Conservation (phyloP, 768 basidiomycete genomes). For the Rhodotorula toruloides region DNA sequence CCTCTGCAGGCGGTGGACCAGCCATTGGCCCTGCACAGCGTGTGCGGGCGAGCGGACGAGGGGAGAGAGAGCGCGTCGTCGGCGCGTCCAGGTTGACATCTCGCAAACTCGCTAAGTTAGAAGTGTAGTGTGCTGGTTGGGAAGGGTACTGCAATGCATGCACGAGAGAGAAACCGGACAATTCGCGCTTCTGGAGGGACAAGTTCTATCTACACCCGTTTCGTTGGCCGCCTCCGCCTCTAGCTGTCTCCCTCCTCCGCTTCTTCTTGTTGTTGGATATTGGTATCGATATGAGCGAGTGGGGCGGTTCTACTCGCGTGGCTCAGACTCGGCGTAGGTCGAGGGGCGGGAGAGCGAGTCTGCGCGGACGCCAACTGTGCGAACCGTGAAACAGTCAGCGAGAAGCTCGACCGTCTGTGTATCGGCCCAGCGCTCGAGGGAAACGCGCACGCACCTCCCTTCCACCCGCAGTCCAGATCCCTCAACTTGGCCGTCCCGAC, state of each 20-base stretch:
- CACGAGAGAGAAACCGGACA: too few relatives aligned
- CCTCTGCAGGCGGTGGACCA: too few relatives aligned
- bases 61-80: too few relatives aligned
- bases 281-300: too few relatives aligned
- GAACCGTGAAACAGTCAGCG: not conserved
- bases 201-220: too few relatives aligned
- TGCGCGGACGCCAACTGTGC: slow-evolving; percentile 10
- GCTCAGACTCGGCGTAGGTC: slow-evolving; percentile 25
- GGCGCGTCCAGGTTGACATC: too few relatives aligned
- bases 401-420: not conserved
- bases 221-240: not conserved
- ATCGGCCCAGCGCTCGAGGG: not conserved
- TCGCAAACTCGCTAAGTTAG: too few relatives aligned
- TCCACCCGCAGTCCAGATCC: slow-evolving; percentile 34
- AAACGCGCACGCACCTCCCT: slow-evolving; percentile 12
- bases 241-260: not conserved
- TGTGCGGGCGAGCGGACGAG: too few relatives aligned
- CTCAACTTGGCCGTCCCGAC: slow-evolving; percentile 35
- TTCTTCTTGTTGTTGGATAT: not conserved
- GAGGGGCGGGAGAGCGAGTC: slow-evolving; percentile 31
- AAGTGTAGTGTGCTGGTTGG: too few relatives aligned
- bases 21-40: too few relatives aligned
- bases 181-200: too few relatives aligned
- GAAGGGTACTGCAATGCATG: too few relatives aligned
- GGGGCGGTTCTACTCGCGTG: not conserved